Percentiles rank a stretch among this genome's conserved stretches.
These are phyloP conservation scores for Candida alai DNA, from an alignment of 805 yeast species.

Conservation along the genomic window DNA sequence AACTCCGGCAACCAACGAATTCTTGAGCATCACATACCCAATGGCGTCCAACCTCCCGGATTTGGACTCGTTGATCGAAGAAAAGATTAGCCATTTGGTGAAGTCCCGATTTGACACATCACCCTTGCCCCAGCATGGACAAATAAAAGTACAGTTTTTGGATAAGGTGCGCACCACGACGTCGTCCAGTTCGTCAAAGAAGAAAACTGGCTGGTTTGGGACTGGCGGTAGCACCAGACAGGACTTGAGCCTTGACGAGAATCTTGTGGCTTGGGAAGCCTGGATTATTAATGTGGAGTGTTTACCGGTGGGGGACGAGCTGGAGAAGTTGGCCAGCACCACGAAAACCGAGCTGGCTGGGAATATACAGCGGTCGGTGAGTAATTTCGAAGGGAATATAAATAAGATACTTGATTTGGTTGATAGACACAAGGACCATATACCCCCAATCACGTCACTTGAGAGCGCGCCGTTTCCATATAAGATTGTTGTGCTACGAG, in stretches of 20 bases:
- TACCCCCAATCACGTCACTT: slow-evolving; percentile 69
- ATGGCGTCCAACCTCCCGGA: slow-evolving; percentile 43
- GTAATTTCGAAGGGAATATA: slow-evolving; percentile 39
- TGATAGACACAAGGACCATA: slow-evolving; percentile 57
- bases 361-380: slow-evolving; percentile 22
- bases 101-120: slow-evolving; percentile 14
- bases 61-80: slow-evolving; percentile 44
- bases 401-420: slow-evolving; percentile 47
- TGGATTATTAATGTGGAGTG: slow-evolving; percentile 58
- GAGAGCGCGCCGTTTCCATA: slow-evolving; percentile 65
- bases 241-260: slow-evolving; percentile 1
- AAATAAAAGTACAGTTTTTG: slow-evolving; percentile 34
- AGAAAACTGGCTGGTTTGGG: slow-evolving; percentile 57
- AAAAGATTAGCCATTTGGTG: slow-evolving; percentile 28
- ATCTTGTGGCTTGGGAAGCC: slow-evolving; percentile 55
- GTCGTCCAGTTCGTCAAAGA: slow-evolving; percentile 15
- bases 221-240: slow-evolving; percentile 9
- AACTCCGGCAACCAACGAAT: slow-evolving; percentile 51
- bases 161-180: slow-evolving; percentile 20
- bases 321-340: slow-evolving; percentile 5
- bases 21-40: slow-evolving; percentile 58
- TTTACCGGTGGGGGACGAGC: slow-evolving; percentile 25
- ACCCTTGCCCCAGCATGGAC: slow-evolving; percentile 18
- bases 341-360: neutral
- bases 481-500: slow-evolving; percentile 24